Evolutionary conservation across 768 basidiomycete species (phyloP), one percentile per base, ranked within the genome.

Genomic region (Porphyrellus cyaneotinctus): DNA sequence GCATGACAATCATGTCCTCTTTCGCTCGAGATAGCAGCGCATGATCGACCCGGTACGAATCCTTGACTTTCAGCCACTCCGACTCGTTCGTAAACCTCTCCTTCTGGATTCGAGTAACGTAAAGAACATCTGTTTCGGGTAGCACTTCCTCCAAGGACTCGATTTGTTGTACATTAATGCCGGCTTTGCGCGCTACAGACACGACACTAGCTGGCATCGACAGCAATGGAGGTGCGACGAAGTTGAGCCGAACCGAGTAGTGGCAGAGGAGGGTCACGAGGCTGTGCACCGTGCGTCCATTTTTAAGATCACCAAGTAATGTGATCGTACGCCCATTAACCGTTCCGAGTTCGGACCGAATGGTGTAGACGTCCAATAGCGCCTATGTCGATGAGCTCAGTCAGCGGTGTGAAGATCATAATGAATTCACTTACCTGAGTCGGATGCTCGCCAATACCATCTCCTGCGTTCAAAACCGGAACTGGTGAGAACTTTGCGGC

Each of bases 1-100:
- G 97, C 94, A 99, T 95, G 58, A 98, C 93, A 53, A 98, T 97
- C 85, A 97, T 92, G 48, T 94, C 90, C 58, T 91, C 88, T 75
- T 98, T 98, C 11, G 97, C 95, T 38, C 89, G 78, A 6, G 93
- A 84, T 24, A 99, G 78, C 30, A 98, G 83, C 12, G 95, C 90
- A 64, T 98, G 97, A 70, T 98, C 92, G 49, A 99, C 83, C 31
- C 92, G 78, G 68, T 95, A 98, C 15, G 86, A 82, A 65, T 95
- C 89, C 75, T 92, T 97, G 62, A 97, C 92, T 42, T 84, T 79
- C 58, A 85, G 75, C 91, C 93, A 99, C 67, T 95, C 95, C 30
- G 72, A 75, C 61, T 88, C 85, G 61, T 65, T 84, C 51, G 78
- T 74, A 68, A 99, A 97, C 49, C 97, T 80, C 74, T 99, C 97